phyloP scores from a whole-genome alignment of 2,329 filamentous ascomycete species.

The Phoma sp. region DNA sequence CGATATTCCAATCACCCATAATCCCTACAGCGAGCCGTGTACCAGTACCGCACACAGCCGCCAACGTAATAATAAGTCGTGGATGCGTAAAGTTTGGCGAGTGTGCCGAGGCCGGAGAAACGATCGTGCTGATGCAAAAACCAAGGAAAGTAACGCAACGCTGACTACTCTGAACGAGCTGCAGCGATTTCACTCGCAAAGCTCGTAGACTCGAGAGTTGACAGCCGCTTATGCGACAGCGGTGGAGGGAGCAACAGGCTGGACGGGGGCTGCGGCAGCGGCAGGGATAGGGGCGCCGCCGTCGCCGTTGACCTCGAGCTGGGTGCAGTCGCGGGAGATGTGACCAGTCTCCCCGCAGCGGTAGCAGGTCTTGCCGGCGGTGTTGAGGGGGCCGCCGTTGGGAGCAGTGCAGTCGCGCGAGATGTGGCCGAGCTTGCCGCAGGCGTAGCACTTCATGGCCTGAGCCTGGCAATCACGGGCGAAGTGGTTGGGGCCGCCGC shows the following conservation, averaged over 20 bases:
- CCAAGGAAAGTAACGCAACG: constrained; percentile 13
- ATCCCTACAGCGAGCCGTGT: too few relatives aligned
- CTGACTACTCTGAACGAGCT: constrained; percentile 1
- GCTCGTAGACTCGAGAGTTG: constrained; percentile 2
- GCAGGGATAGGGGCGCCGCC: constrained; percentile 35
- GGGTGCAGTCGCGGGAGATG: constrained; percentile 94
- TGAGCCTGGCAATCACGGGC: constrained; percentile 98
- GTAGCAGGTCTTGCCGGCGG: constrained; percentile 98
- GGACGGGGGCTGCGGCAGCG: constrained; percentile 30
- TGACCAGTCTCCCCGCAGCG: constrained; percentile 94
- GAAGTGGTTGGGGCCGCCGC: constrained; percentile 91
- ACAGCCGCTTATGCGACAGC: constrained; percentile 42
- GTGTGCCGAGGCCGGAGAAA: constrained; percentile 41
- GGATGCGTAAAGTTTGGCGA: constrained; percentile 46
- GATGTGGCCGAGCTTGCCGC: constrained; percentile 91
- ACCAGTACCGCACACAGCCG: too few relatives aligned
- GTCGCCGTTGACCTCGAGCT: constrained; percentile 63
- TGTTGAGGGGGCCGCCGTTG: constrained; percentile 94
- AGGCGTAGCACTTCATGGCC: constrained; percentile 98
- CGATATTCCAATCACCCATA: too few relatives aligned
- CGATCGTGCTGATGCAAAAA: constrained; percentile 37
- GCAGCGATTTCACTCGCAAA: constrained; percentile 29
- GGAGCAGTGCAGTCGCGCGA: constrained; percentile 94
- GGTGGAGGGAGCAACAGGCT: constrained; percentile 51
- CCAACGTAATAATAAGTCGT: constrained; percentile 34